Evolutionary conservation across 1,139 yeast species (phyloP).

Genomic region (Tardiomyces depauwii): DNA sequence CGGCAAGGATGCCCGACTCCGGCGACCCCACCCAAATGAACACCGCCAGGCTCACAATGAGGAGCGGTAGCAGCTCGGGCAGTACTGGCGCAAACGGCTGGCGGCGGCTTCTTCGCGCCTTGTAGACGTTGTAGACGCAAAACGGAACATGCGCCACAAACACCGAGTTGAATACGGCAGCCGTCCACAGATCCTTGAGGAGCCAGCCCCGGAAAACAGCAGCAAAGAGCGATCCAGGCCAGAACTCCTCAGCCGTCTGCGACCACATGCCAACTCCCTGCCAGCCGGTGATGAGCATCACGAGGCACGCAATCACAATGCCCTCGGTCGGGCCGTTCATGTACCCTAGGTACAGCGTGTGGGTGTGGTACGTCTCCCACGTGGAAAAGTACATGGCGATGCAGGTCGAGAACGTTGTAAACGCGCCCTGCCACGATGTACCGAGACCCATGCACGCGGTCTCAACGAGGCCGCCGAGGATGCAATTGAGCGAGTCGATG

Average conservation of each 20-base stretch:
- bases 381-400: conserved; percentile 64
- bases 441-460: conserved; percentile 32
- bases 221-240: conserved; percentile 6
- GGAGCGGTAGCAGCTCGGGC: conserved; percentile 25
- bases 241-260: conserved; percentile 13
- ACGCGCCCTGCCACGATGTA: conserved; percentile 27
- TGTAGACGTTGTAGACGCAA: conserved; percentile 45
- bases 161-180: conserved; percentile 38
- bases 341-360: conserved; percentile 52
- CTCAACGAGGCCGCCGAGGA: conserved; percentile 30
- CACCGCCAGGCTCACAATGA: conserved; percentile 17
- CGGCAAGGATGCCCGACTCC: conserved; percentile 23
- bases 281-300: conserved; percentile 47
- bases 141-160: conserved; percentile 36
- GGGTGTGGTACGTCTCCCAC: conserved; percentile 77
- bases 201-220: conserved; percentile 23
- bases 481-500: conserved; percentile 61
- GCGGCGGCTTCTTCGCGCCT: conserved; percentile 33
- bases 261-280: conserved; percentile 55
- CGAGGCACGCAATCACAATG: conserved; percentile 43
- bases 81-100: conserved; percentile 38
- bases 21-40: conserved; percentile 28
- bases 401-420: conserved; percentile 53
- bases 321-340: conserved; percentile 82
- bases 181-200: conserved; percentile 24